Percentiles rank a stretch among this genome's conserved stretches.
These are phyloP conservation scores for Panaeolus cyanescens DNA, from an alignment of 768 basidiomycete species.

Conservation along the genomic window DNA sequence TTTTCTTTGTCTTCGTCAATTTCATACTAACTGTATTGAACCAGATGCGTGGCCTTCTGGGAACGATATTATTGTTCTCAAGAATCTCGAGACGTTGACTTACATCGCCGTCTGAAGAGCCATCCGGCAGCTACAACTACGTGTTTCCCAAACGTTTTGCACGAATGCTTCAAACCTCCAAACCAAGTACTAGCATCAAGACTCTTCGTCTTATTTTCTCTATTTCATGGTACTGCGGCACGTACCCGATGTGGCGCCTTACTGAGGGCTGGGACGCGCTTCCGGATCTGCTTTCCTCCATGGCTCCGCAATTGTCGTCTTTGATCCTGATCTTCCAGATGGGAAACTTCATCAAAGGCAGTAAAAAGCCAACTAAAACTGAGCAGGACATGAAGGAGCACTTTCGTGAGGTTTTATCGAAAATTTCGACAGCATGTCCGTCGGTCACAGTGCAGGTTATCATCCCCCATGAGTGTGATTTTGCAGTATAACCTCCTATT, in stretches of 20 bases:
- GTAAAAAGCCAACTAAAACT: neutral
- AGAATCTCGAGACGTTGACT: neutral
- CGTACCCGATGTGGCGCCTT: neutral
- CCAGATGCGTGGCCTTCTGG: neutral
- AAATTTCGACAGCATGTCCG: neutral
- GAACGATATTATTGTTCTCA: neutral
- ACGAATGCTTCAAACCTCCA: neutral
- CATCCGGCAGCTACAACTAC: neutral
- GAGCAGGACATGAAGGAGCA: neutral
- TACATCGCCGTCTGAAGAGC: too few species aligned
- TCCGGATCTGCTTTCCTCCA: neutral
- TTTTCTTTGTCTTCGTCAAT: too few species aligned
- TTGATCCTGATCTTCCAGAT: neutral
- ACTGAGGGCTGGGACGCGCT: neutral
- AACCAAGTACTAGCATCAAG: neutral
- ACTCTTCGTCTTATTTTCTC: neutral
- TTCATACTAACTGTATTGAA: too few species aligned
- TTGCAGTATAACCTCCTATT: neutral
- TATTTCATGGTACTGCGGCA: neutral
- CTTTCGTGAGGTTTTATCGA: neutral
- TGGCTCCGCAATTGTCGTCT: neutral
- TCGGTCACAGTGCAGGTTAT: neutral
- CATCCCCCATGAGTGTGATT: neutral
- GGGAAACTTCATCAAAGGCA: neutral
- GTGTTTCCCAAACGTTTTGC: neutral